These are phyloP conservation scores for Fusarium torulosum DNA, from an alignment of 2,329 filamentous ascomycete genomes.

Conservation along the genomic window DNA sequence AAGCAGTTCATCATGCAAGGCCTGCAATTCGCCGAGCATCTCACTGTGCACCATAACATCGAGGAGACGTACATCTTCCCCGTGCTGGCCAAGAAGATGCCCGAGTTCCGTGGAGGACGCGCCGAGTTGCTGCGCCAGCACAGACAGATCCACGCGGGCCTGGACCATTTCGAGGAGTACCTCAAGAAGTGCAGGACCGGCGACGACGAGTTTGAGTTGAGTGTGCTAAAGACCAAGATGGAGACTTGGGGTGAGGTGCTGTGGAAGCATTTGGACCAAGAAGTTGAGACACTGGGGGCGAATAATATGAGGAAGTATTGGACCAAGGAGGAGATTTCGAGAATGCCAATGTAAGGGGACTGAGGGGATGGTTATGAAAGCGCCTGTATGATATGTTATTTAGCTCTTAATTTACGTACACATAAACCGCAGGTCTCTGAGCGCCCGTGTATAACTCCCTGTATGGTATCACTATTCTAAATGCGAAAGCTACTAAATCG, in stretches of 20 bases:
- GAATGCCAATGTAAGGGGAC: constrained; percentile 72
- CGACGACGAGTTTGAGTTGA: constrained; percentile 69
- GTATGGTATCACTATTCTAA: constrained; percentile 20
- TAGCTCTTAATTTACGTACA: constrained; percentile 11
- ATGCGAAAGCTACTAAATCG: constrained; percentile 6
- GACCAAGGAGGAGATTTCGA: constrained; percentile 79
- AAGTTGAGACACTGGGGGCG: constrained; percentile 81
- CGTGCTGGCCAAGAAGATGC: constrained; percentile 80
- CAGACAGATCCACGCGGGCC: constrained; percentile 79
- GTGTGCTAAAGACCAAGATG: constrained; percentile 76
- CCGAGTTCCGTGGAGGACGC: constrained; percentile 71
- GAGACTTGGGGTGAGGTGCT: constrained; percentile 82
- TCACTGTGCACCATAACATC: constrained; percentile 84
- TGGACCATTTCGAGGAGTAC: constrained; percentile 77
- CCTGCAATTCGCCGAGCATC: constrained; percentile 75
- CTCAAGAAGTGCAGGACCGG: constrained; percentile 71
- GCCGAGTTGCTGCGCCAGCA: constrained; percentile 80
- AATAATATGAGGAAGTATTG: constrained; percentile 89
- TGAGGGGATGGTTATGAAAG: background rate
- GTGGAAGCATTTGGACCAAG: constrained; percentile 86
- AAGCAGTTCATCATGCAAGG: constrained; percentile 76
- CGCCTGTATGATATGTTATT: constrained; percentile 8
- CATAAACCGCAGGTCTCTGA: constrained; percentile 21
- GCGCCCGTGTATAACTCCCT: constrained; percentile 14
- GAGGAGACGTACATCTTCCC: constrained; percentile 89